phyloP scores from a whole-genome alignment of 257 asterid species.

The Cordia subcordata region DNA sequence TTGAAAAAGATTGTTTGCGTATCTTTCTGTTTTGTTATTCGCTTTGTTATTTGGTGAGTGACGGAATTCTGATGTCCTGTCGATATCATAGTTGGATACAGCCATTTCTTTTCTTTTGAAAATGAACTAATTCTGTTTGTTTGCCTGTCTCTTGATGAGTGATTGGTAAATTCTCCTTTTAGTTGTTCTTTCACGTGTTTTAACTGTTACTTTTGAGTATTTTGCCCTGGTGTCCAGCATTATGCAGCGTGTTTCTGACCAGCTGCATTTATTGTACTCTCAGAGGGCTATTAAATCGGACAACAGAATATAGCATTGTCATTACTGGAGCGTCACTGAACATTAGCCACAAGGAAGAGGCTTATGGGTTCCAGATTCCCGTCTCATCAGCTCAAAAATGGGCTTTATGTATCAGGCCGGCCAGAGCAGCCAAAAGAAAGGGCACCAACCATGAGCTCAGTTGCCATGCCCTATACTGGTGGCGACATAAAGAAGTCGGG shows the following conservation, averaged over 20 bases:
- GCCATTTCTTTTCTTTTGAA: background rate
- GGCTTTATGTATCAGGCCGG: conserved; percentile 84
- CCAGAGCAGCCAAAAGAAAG: conserved; percentile 88
- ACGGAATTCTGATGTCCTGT: conserved; percentile 4
- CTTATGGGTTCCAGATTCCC: conserved; percentile 91
- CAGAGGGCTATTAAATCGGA: conserved; percentile 22
- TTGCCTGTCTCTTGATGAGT: background rate
- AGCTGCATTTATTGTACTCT: conserved; percentile 15
- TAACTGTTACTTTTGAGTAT: conserved; percentile 10
- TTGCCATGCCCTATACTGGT: conserved; percentile 87
- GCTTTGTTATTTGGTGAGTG: conserved; percentile 13
- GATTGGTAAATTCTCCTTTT: conserved; percentile 2
- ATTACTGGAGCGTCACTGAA: conserved; percentile 12
- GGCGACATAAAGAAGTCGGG: conserved; percentile 93
- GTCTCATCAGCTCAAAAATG: conserved; percentile 92
- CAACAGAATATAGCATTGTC: conserved; percentile 13
- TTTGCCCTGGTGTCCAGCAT: conserved; percentile 8
- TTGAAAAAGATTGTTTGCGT: conserved; percentile 10
- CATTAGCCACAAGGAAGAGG: conserved; percentile 19
- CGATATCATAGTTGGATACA: background rate
- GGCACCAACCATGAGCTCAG: conserved; percentile 68
- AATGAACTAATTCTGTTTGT: background rate
- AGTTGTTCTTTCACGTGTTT: conserved; percentile 2
- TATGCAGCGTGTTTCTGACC: conserved; percentile 19
- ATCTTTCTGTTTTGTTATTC: conserved; percentile 10